phyloP scores from a whole-genome alignment of 805 yeast genomes.

The Sugiyamaella valdiviana region DNA sequence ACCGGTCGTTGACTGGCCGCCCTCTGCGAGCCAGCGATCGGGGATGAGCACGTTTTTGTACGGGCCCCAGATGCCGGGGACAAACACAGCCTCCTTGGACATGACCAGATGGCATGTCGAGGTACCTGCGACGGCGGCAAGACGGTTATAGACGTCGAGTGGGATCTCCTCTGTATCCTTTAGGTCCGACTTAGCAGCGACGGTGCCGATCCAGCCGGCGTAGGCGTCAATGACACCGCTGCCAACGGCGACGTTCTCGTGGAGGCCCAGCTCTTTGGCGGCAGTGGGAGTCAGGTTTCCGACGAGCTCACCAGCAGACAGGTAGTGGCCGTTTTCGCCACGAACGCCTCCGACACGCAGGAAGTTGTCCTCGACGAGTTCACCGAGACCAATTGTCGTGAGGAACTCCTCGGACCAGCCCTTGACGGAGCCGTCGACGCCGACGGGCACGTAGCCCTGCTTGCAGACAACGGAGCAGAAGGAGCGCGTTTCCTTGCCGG shows the following conservation, averaged over 20 bases:
- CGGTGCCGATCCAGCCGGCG: conserved; percentile 98
- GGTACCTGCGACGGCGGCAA: conserved; percentile 98
- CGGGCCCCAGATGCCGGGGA: conserved; percentile 98
- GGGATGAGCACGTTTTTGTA: conserved; percentile 89
- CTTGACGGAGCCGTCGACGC: conserved; percentile 75
- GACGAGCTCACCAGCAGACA: conserved; percentile 85
- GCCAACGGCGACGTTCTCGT: conserved; percentile 76
- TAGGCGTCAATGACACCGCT: conserved; percentile 97
- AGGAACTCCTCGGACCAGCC: conserved; percentile 91
- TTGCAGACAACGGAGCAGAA: conserved; percentile 90
- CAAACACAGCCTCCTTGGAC: conserved; percentile 79
- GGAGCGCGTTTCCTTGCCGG: conserved; percentile 80
- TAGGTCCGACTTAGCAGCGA: conserved; percentile 75
- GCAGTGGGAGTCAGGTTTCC: conserved; percentile 62
- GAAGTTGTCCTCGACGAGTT: conserved; percentile 70
- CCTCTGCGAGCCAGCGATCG: conserved; percentile 92
- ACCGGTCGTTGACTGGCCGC: conserved; percentile 98
- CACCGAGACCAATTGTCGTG: conserved; percentile 60
- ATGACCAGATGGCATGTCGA: conserved; percentile 93
- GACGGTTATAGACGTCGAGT: conserved; percentile 57
- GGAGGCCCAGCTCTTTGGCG: conserved; percentile 78
- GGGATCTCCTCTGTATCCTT: conserved; percentile 21
- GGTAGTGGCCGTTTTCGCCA: conserved; percentile 61
- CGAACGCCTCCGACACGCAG: conserved; percentile 78
- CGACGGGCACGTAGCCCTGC: conserved; percentile 89